Conservation (phyloP, 2,329 filamentous ascomycete genomes). For the Cladosporium oxysporum region DNA sequence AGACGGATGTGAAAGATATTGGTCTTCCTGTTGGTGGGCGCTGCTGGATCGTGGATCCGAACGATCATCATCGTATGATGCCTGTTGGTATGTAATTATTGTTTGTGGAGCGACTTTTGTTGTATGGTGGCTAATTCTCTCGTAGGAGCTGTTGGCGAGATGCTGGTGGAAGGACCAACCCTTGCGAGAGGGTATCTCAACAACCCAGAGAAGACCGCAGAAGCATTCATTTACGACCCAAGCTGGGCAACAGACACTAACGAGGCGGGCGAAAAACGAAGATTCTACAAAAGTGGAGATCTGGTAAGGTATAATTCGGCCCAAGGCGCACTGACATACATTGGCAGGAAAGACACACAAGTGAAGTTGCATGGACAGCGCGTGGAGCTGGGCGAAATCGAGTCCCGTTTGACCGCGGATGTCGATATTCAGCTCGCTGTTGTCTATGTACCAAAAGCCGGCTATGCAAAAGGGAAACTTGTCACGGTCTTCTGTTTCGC, state of each 20-base stretch:
- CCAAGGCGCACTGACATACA: conserved; percentile 25
- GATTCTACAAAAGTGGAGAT: conserved; percentile 31
- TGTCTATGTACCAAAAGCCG: conserved; percentile 69
- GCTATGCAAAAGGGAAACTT: conserved; percentile 69
- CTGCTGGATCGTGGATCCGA: conserved; percentile 15
- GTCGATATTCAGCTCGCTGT: conserved; percentile 72
- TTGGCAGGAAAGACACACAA: conserved; percentile 28
- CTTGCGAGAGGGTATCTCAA: conserved; percentile 47
- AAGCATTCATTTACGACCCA: conserved; percentile 32
- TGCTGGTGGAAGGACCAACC: conserved; percentile 47
- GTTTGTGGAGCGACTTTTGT: no score
- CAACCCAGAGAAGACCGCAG: conserved; percentile 30
- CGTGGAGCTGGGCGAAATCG: conserved; percentile 29
- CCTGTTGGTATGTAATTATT: conserved; percentile 8
- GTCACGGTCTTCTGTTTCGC: conserved; percentile 66
- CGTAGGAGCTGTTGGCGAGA: conserved; percentile 39
- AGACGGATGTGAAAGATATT: conserved; percentile 16
- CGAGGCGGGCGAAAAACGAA: conserved; percentile 5
- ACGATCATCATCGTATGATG: conserved; percentile 18
- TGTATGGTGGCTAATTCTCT: neutral
- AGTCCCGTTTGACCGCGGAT: conserved; percentile 53
- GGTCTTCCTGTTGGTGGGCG: conserved; percentile 8
- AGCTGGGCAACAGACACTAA: conserved; percentile 18
- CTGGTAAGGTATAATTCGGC: conserved; percentile 28
- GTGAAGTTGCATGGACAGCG: conserved; percentile 29